Conservation (phyloP, 805 yeast species). For the Ogataea kodamae region DNA sequence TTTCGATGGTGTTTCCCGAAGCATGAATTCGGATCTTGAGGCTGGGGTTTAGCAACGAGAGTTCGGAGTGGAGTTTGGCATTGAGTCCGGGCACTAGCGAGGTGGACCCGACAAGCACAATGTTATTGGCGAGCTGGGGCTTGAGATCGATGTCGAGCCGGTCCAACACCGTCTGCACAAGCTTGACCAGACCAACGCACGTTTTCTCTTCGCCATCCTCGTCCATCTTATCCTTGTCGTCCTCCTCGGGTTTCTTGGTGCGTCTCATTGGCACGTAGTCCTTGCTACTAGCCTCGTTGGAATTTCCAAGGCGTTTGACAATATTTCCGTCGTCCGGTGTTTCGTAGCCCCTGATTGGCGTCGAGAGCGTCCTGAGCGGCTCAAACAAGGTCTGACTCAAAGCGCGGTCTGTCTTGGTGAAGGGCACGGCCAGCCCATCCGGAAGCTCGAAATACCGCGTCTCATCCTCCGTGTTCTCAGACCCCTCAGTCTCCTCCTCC, state of each 20-base stretch:
- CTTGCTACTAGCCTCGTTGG: slow-evolving; percentile 38
- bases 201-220: slow-evolving; percentile 23
- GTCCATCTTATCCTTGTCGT: slow-evolving; percentile 33
- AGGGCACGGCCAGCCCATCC: slow-evolving; percentile 63
- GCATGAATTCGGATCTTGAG: slow-evolving; percentile 81
- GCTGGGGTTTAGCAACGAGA: slow-evolving; percentile 72
- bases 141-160: slow-evolving; percentile 76
- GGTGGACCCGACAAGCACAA: slow-evolving; percentile 81
- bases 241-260: slow-evolving; percentile 37
- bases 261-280: slow-evolving; percentile 77
- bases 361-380: slow-evolving; percentile 41
- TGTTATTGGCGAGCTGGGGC: slow-evolving; percentile 83
- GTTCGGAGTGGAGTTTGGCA: slow-evolving; percentile 70
- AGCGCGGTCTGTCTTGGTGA: slow-evolving; percentile 54
- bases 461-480: slow-evolving; percentile 26
- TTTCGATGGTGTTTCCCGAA: slow-evolving; percentile 71
- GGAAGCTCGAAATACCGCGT: slow-evolving; percentile 68
- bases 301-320: slow-evolving; percentile 25
- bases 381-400: slow-evolving; percentile 72
- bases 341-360: slow-evolving; percentile 33
- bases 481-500: slow-evolving; percentile 23
- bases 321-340: slow-evolving; percentile 53
- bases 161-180: slow-evolving; percentile 53
- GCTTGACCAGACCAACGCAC: slow-evolving; percentile 47
- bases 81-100: slow-evolving; percentile 79